Evolutionary conservation across 2,329 filamentous ascomycete species (phyloP).

Genomic region (Clonostachys solani): DNA sequence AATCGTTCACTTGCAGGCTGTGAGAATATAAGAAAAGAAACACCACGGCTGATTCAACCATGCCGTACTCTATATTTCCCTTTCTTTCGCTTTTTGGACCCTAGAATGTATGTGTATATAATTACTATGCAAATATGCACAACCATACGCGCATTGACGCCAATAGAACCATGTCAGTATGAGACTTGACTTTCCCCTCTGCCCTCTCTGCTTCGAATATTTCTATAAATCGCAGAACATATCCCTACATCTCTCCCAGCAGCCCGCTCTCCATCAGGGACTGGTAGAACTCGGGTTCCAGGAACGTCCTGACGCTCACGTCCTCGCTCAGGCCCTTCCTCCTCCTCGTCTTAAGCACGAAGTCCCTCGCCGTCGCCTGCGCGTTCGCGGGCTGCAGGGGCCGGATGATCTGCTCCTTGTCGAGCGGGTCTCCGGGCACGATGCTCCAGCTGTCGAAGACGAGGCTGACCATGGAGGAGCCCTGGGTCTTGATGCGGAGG

Average conservation of each 20-base stretch:
- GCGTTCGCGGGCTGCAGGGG: slow-evolving; percentile 84
- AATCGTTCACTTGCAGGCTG: too few relatives aligned
- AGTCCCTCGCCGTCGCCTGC: slow-evolving; percentile 89
- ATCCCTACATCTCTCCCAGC: slow-evolving; percentile 48
- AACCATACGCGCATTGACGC: too few relatives aligned
- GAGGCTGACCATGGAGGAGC: slow-evolving; percentile 82
- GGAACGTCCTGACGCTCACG: slow-evolving; percentile 90
- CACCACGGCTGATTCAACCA: too few relatives aligned
- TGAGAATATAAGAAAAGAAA: too few relatives aligned
- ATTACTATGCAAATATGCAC: too few relatives aligned
- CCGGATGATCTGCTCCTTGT: slow-evolving; percentile 76
- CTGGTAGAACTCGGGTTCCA: slow-evolving; percentile 91
- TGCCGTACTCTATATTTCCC: not conserved
- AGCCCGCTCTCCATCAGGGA: slow-evolving; percentile 85
- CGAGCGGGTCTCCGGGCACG: slow-evolving; percentile 91
- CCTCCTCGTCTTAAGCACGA: slow-evolving; percentile 91
- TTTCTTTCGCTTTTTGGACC: not conserved
- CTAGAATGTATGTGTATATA: too few relatives aligned
- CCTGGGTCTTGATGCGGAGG: slow-evolving; percentile 91
- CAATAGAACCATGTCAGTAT: too few relatives aligned
- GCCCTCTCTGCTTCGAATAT: too few relatives aligned
- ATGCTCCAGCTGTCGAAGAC: slow-evolving; percentile 97
- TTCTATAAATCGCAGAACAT: not conserved
- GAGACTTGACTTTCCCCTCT: too few relatives aligned
- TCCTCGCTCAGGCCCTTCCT: slow-evolving; percentile 95